Conservation (phyloP, 2,329 filamentous ascomycete genomes). For the Fusarium albidum region DNA sequence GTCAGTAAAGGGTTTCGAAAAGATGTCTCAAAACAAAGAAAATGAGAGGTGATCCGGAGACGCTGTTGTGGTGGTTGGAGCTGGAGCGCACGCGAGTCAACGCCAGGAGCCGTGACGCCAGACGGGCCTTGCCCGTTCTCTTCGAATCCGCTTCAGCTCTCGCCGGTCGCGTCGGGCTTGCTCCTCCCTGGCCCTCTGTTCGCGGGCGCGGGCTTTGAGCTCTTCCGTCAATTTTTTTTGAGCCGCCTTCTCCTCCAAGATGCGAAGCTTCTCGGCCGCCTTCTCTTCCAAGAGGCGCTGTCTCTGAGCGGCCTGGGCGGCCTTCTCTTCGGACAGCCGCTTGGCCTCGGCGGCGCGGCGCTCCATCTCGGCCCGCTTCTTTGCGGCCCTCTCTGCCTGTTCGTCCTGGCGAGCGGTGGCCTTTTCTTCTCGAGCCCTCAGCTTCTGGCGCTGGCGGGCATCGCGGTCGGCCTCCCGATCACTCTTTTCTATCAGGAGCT, state of each 20-base stretch:
- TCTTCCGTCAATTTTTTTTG: constrained; percentile 30
- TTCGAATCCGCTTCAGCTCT: constrained; percentile 28
- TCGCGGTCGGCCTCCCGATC: constrained; percentile 29
- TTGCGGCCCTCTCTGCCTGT: constrained; percentile 17
- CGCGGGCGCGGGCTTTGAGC: constrained; percentile 22
- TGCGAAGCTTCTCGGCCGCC: constrained; percentile 17
- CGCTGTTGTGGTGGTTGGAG: not conserved
- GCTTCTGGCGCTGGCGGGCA: not conserved
- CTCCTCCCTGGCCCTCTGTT: constrained; percentile 20
- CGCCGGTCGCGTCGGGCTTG: constrained; percentile 21
- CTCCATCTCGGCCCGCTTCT: constrained; percentile 28
- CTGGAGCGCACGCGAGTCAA: constrained; percentile 25
- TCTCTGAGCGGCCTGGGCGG: constrained; percentile 22
- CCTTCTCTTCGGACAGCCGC: constrained; percentile 25
- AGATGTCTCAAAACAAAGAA: constrained; percentile 16
- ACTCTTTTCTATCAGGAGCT: constrained; percentile 33
- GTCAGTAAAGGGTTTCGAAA: constrained; percentile 32
- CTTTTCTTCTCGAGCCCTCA: constrained; percentile 28
- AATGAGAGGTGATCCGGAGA: constrained; percentile 1
- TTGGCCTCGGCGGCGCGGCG: constrained; percentile 26
- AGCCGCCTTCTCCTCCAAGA: constrained; percentile 20
- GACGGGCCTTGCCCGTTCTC: constrained; percentile 29
- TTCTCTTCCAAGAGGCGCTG: constrained; percentile 11
- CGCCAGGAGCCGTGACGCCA: constrained; percentile 31
- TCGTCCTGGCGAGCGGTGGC: constrained; percentile 16